These are phyloP conservation scores for Spathaspora boniae DNA, from an alignment of 805 yeast genomes.

Conservation along the genomic window DNA sequence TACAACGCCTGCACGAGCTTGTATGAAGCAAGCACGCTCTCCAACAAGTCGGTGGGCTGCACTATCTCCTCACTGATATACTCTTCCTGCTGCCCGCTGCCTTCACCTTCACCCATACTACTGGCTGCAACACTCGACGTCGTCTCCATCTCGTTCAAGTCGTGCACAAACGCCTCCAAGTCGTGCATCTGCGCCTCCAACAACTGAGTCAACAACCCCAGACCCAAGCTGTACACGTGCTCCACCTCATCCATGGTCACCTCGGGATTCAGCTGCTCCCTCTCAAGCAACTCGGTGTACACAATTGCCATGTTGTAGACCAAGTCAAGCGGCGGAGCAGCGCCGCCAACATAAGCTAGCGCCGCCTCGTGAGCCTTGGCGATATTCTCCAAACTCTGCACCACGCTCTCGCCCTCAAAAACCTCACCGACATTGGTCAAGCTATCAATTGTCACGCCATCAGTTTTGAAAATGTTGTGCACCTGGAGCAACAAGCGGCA, in stretches of 20 bases:
- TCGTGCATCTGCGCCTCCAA: conserved; percentile 23
- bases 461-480: conserved; percentile 48
- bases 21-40: conserved; percentile 27
- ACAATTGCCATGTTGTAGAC: conserved; percentile 45
- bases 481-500: conserved; percentile 58
- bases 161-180: conserved; percentile 24
- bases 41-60: conserved; percentile 36
- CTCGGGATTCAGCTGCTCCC: conserved; percentile 18
- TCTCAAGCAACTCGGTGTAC: conserved; percentile 46
- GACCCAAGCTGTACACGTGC: conserved; percentile 15
- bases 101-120: background rate
- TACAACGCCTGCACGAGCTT: conserved; percentile 27
- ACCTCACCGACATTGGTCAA: conserved; percentile 33
- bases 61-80: conserved; percentile 20
- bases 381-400: conserved; percentile 35
- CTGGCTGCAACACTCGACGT: too few relatives aligned
- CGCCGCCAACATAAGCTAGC: conserved; percentile 13
- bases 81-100: conserved; percentile 12
- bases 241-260: conserved; percentile 14
- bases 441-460: conserved; percentile 36
- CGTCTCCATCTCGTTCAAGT: conserved; percentile 12
- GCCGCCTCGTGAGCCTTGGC: conserved; percentile 39
- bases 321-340: conserved; percentile 37
- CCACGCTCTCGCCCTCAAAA: conserved; percentile 29
- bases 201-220: conserved; percentile 21